phyloP scores from a whole-genome alignment of 805 yeast genomes.

The Cyberlindnera xylosilytica region DNA sequence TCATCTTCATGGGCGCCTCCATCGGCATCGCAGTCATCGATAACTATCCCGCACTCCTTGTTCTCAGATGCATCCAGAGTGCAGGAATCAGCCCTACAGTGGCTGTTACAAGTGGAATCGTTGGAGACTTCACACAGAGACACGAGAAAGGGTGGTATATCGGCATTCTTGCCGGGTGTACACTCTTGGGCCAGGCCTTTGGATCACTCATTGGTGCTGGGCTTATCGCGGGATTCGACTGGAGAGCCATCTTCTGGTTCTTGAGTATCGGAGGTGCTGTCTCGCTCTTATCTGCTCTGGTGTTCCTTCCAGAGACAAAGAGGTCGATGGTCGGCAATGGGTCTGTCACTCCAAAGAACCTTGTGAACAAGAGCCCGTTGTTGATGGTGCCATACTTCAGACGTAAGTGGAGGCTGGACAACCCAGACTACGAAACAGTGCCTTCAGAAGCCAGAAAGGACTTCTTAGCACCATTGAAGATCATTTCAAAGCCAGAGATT shows the following conservation, averaged over 20 bases:
- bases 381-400: slow-evolving; percentile 22
- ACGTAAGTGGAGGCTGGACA: slow-evolving; percentile 26
- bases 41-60: slow-evolving; percentile 55
- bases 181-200: slow-evolving; percentile 70
- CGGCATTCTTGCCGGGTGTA: slow-evolving; percentile 63
- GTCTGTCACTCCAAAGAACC: slow-evolving; percentile 47
- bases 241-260: slow-evolving; percentile 81
- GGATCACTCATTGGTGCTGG: slow-evolving; percentile 66
- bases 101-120: slow-evolving; percentile 63
- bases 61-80: slow-evolving; percentile 71
- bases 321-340: slow-evolving; percentile 76
- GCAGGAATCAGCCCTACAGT: slow-evolving; percentile 74
- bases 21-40: slow-evolving; percentile 61
- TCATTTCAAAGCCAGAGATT: slow-evolving; percentile 44
- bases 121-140: slow-evolving; percentile 70
- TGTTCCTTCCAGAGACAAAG: slow-evolving; percentile 72
- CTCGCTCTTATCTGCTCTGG: slow-evolving; percentile 32
- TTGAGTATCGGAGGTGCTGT: slow-evolving; percentile 61
- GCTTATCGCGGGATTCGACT: slow-evolving; percentile 43
- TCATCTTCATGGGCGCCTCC: slow-evolving; percentile 57
- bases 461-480: slow-evolving; percentile 38
- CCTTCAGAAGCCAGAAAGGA: slow-evolving; percentile 25
- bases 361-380: slow-evolving; percentile 43
- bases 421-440: slow-evolving; percentile 32
- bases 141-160: slow-evolving; percentile 68